Base-by-base conservation (phyloP, 176 grass and related monocot species). In the Oryza punctata region DNA sequence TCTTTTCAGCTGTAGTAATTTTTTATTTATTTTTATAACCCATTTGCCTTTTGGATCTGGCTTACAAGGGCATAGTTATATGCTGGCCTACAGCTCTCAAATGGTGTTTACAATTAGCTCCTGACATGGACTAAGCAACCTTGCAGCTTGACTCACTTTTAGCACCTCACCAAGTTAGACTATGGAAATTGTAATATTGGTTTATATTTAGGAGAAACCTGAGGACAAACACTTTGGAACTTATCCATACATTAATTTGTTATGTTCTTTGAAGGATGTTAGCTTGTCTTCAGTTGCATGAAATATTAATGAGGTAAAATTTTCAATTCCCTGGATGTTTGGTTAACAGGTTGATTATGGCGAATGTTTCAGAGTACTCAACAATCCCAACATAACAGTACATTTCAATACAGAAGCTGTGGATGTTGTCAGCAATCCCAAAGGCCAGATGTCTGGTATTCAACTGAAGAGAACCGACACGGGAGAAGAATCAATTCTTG, bases 281-380 rank as follows among this genome's bases (percentile, higher is more conserved):
- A 83, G 38, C 85, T 83, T 19, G 59, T 87, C 47, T 84, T 91
- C 33, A 90, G 82, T 92, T 89, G 72, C 75, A 87, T 85, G 28
- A 88, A 76, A 67, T 87, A 90, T 94, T 82, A 87, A 88, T 85
- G 90, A 90, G 76, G 75, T 92, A 94, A 93, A 98, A 61, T 76
- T 96, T 96, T 91, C 89, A 87, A 96, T 94, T 93, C 76, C 87
- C 93, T 93, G 89, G 70, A 94, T 96, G 90, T 95, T 90, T 96
- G 89, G 90, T 98, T 98, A 98, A 98, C 96, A 98, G 96, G 93
- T 94, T 94, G 75, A 89, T 94, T 92, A 83, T 94, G 96, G 96
- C 89, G 96, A 94, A 98, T 98, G 91, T 98, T 98, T 98, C 91
- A 98, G 96, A 98, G 93, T 98, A 90, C 78, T 94, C 88, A 98